These are phyloP conservation scores for Poronia punctata DNA, from an alignment of 495 filamentous ascomycete species.

Conservation along the genomic window DNA sequence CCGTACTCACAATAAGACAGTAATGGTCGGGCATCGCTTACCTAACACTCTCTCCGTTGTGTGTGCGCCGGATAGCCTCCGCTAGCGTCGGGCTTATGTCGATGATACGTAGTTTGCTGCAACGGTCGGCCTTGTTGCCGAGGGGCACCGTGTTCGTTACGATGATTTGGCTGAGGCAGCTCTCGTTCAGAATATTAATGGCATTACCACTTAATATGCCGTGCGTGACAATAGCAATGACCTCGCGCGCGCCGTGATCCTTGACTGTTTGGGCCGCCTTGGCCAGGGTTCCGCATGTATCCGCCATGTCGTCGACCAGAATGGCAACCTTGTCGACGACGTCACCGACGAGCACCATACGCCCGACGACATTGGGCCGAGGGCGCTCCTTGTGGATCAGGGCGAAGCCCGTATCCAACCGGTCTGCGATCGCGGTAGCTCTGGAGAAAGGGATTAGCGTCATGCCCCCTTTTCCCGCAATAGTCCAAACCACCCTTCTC, in stretches of 20 bases:
- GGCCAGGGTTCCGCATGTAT: constrained; percentile 69
- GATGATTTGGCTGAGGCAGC: constrained; percentile 68
- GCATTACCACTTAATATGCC: constrained; percentile 90
- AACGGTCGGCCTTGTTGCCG: constrained; percentile 61
- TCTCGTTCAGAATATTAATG: constrained; percentile 82
- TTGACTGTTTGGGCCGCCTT: constrained; percentile 92
- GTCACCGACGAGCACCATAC: constrained; percentile 78
- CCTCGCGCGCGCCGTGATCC: constrained; percentile 78
- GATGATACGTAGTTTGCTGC: constrained; percentile 77
- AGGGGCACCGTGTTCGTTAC: constrained; percentile 98
- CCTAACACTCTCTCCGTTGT: constrained; percentile 66
- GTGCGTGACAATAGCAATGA: constrained; percentile 93
- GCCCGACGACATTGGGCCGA: constrained; percentile 88
- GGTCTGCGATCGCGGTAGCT: constrained; percentile 93
- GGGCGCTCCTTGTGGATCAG: constrained; percentile 98
- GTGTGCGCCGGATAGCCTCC: constrained; percentile 77
- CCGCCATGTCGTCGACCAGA: constrained; percentile 85
- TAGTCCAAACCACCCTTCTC: not conserved
- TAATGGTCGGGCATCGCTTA: not conserved
- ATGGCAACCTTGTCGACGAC: constrained; percentile 59
- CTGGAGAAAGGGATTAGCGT: constrained; percentile 29
- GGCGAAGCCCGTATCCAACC: constrained; percentile 90
- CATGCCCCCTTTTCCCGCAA: not conserved
- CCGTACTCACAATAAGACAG: not conserved
- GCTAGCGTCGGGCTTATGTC: constrained; percentile 78